phyloP scores from a whole-genome alignment of 2,329 filamentous ascomycete species.

The Thelonectria blattea region DNA sequence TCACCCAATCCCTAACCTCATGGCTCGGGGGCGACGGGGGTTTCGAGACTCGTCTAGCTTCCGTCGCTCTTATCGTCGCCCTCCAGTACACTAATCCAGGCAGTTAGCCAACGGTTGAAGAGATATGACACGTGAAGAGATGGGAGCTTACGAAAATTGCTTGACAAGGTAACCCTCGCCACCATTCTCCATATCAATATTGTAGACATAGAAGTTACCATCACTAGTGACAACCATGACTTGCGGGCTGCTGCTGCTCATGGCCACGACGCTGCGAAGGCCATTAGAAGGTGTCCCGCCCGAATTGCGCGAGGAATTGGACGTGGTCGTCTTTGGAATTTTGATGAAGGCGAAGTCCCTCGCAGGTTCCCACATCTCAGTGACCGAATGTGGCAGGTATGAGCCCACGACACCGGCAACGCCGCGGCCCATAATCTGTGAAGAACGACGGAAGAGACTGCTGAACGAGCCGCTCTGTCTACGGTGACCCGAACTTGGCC shows the following conservation, averaged over 20 bases:
- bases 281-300: slow-evolving; percentile 53
- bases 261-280: slow-evolving; percentile 90
- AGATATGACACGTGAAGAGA: background rate
- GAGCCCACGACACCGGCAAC: slow-evolving; percentile 89
- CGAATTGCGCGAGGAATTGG: slow-evolving; percentile 29
- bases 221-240: slow-evolving; percentile 99
- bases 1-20: background rate
- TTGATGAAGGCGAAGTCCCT: slow-evolving; percentile 98
- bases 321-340: slow-evolving; percentile 67
- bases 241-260: slow-evolving; percentile 92
- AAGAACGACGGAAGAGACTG: slow-evolving; percentile 91
- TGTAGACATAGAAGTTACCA: slow-evolving; percentile 93
- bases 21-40: background rate
- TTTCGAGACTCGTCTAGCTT: slow-evolving; percentile 21
- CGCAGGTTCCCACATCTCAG: slow-evolving; percentile 96
- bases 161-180: slow-evolving; percentile 91
- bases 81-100: slow-evolving; percentile 55
- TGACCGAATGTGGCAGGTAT: slow-evolving; percentile 90
- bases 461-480: slow-evolving; percentile 79
- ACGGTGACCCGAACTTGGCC: slow-evolving; percentile 43
- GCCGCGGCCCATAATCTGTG: slow-evolving; percentile 88
- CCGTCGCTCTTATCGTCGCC: slow-evolving; percentile 61
- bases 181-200: slow-evolving; percentile 91
- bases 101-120: slow-evolving; percentile 7
- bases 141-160: slow-evolving; percentile 80